Evolutionary conservation across 257 asterid genomes (phyloP), one percentile per base, ranked within the genome.

Genomic region (Plectranthus barbatus): DNA sequence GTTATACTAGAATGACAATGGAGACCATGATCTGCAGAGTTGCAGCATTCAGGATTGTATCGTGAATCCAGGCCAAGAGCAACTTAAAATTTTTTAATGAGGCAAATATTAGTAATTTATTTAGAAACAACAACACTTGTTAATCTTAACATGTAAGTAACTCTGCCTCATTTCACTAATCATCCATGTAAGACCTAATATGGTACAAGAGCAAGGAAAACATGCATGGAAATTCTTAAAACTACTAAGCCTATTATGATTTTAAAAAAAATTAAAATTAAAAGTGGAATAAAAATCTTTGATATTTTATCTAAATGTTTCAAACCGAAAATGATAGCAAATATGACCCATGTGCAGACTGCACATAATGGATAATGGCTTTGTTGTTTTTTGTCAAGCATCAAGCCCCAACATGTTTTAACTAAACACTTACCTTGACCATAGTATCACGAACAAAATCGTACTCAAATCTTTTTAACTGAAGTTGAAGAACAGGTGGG

Each of bases 401-500:
- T n/a, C n/a, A n/a, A n/a, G n/a, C n/a, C n/a, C n/a, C n/a, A n/a
- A n/a, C n/a, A n/a, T n/a, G n/a, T n/a, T n/a, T n/a, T n/a, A 19
- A 68, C 48, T 40, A 60, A 55, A 40, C 36, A 56, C 63, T 69
- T 68, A 87, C 95, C 95, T 87, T 87, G 60, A 84, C 89, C 95
- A 87, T 87, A 23, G 86, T 78, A 68, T 87, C 93, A 56, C 88
- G 86, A 66, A 76, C 70, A 72, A 87, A 87, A 70, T 87, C 95
- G 60, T 84, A 84, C 66, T 87, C 95, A 62, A 87, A 87, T 66
- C 95, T 81, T 62, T 87, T 87, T 49, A 84, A 67, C 82, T 82
- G 93, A 76, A 87, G 93, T 80, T 87, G 88, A 59, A 87, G 95
- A 66, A 87, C 95, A 40, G 90, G 93, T 58, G 93, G 95, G 75